Evolutionary conservation across 225 moss, liverwort and hornwort genomes (phyloP), one percentile per base, ranked within the genome.

Genomic region (Lunularia cruciata): DNA sequence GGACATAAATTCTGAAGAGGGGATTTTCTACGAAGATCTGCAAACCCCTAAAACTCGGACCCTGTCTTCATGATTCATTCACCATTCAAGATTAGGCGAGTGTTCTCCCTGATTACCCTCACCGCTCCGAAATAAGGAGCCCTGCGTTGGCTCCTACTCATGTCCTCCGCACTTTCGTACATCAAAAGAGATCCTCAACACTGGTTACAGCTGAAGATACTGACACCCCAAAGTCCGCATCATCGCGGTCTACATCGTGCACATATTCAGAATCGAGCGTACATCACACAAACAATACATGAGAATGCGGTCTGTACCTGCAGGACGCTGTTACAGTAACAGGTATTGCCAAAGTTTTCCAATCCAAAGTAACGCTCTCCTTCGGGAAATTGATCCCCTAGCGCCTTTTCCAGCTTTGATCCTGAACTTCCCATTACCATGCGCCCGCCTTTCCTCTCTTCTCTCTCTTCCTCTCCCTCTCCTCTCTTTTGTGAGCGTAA

Each of bases 361-460:
- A 96, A 69, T 25, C 92, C 92, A 57, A 96, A 96, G 77, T 89
- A 92, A 0, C 95, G 88, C 79, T 92, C 95, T 43, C 90, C 87
- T 76, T 96, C 92, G 63, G 95, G 90, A 87, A 96, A 90, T 80
- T 82, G 85, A 77, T 92, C 90, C 81, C 90, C 95, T 75, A 96
- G 88, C 78, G 90, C 90, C 87, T 92, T 92, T 78, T 96, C 90
- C 86, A 96, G 86, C 85, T 92, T 96, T 81, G 92, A 96, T 84
- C 92, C 95, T 60, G 95, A 92, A 73, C 90, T 85, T 87, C 92
- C 95, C 95, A 96, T 96, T 90, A 96, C 88, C 95, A 90, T 87
- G 86, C 84, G 86, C 77, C 72, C 71, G 36, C 34, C 45, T 76
- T 38, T 39, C 63, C 65, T 76, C 40, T 71, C 73, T 75, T 49